Evolutionary conservation across 805 yeast genomes (phyloP).

Genomic region (Wickerhamiella sorbophila): DNA sequence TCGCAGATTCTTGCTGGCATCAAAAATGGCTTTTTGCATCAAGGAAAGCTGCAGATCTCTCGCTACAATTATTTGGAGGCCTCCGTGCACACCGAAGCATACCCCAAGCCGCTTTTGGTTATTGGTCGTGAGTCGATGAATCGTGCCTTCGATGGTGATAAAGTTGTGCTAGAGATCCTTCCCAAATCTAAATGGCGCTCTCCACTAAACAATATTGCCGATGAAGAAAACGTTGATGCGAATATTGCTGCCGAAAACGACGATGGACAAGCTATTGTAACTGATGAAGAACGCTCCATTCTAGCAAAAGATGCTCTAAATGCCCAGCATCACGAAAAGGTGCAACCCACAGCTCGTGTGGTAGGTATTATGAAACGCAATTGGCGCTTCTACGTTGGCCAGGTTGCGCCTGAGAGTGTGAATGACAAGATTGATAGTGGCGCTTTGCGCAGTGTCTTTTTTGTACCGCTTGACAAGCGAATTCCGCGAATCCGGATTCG

Average conservation of each 20-base stretch:
- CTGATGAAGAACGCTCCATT: constrained; percentile 56
- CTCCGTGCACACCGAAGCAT: constrained; percentile 51
- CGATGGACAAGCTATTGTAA: constrained; percentile 33
- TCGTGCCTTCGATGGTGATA: constrained; percentile 84
- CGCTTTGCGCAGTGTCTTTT: constrained; percentile 66
- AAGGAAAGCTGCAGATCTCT: constrained; percentile 68
- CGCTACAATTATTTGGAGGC: constrained; percentile 86
- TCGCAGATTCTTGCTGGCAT: constrained; percentile 85
- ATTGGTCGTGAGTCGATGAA: constrained; percentile 75
- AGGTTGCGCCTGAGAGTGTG: constrained; percentile 40
- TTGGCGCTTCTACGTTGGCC: constrained; percentile 96
- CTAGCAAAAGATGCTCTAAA: constrained; percentile 64
- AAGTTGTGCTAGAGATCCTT: constrained; percentile 76
- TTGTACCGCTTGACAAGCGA: constrained; percentile 74
- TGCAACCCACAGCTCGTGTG: constrained; percentile 87
- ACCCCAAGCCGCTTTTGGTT: constrained; percentile 68
- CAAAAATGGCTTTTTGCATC: constrained; percentile 72
- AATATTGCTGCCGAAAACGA: constrained; percentile 35
- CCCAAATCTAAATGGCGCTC: constrained; percentile 80
- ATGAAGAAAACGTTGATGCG: constrained; percentile 50
- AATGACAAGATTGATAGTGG: constrained; percentile 33
- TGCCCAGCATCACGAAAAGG: constrained; percentile 31
- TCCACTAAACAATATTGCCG: constrained; percentile 67
- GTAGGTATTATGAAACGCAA: constrained; percentile 81
- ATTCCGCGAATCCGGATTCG: constrained; percentile 77